Evolutionary conservation across 2,329 filamentous ascomycete species (phyloP).

Genomic region (Fusarium sp.): DNA sequence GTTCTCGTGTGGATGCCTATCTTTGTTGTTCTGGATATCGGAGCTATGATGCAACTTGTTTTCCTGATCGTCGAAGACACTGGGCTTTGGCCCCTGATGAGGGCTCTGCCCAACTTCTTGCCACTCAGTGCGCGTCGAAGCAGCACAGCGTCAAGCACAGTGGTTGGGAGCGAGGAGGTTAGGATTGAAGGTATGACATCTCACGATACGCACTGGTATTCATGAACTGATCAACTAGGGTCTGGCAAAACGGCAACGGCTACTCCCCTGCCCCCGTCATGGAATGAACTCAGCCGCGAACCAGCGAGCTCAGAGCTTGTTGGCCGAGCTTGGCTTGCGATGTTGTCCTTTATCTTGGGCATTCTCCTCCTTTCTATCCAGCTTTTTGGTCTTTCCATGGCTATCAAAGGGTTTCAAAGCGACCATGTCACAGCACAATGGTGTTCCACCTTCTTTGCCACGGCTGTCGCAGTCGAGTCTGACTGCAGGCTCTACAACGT

Average conservation of each 20-base stretch:
- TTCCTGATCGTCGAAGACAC: background rate
- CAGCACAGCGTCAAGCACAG: background rate
- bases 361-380: conserved; percentile 1
- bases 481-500: background rate
- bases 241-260: background rate
- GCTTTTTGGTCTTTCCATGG: conserved; percentile 1
- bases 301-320: background rate
- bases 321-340: conserved; percentile 2
- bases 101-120: background rate
- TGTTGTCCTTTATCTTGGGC: background rate
- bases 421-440: background rate
- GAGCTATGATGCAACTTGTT: conserved; percentile 7
- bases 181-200: background rate
- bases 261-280: background rate
- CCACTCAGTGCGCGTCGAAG: background rate
- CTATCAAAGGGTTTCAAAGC: background rate
- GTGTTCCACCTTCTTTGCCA: conserved; percentile 3
- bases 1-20: conserved; percentile 11
- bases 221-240: background rate
- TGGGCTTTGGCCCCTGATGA: background rate
- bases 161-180: background rate
- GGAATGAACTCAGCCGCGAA: background rate
- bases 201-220: too few species aligned
- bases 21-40: conserved; percentile 8
- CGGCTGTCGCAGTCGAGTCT: background rate